A percentile compares a stretch with the other conserved stretches of the same genome.
Conservation (phyloP, 2,329 filamentous ascomycete species). For the Fusarium coffeatum region DNA sequence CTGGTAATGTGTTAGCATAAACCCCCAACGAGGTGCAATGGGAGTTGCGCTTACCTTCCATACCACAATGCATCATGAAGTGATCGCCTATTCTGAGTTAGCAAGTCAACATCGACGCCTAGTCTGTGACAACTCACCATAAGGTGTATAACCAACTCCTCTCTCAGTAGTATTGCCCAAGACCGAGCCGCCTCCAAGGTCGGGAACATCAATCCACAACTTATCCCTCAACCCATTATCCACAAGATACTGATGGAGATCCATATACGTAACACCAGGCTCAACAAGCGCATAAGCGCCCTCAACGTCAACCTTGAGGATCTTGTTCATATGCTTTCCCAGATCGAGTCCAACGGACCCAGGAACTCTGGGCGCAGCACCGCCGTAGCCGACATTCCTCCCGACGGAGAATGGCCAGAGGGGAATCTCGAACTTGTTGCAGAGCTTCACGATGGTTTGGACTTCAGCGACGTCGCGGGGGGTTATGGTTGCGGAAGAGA, state of each 20-base stretch:
- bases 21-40: rapidly evolving
- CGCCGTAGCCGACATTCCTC: slow-evolving; percentile 34
- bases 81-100: slow-evolving; percentile 6
- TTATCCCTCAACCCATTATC: slow-evolving; percentile 29
- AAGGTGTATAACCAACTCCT: slow-evolving; percentile 37
- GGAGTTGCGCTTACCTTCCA: slow-evolving; percentile 23
- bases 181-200: slow-evolving; percentile 32
- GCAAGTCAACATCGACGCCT: rapidly evolving
- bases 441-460: slow-evolving; percentile 17
- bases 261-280: slow-evolving; percentile 28
- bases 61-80: slow-evolving; percentile 38
- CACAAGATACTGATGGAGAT: slow-evolving; percentile 31
- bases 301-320: slow-evolving; percentile 32
- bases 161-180: slow-evolving; percentile 33
- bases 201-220: slow-evolving; percentile 37
- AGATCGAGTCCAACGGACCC: slow-evolving; percentile 22
- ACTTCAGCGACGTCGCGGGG: slow-evolving; percentile 33
- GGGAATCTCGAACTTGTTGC: slow-evolving; percentile 34
- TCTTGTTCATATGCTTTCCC: slow-evolving; percentile 35
- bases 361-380: slow-evolving; percentile 31
- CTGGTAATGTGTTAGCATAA: background rate
- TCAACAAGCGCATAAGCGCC: slow-evolving; percentile 32
- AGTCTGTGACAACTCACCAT: background rate
- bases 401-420: slow-evolving; percentile 40
- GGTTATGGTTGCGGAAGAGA: slow-evolving; percentile 29